These are phyloP conservation scores for Tieghemiomyces parasiticus DNA, from an alignment of 192 early-diverging fungal species.

Conservation along the genomic window DNA sequence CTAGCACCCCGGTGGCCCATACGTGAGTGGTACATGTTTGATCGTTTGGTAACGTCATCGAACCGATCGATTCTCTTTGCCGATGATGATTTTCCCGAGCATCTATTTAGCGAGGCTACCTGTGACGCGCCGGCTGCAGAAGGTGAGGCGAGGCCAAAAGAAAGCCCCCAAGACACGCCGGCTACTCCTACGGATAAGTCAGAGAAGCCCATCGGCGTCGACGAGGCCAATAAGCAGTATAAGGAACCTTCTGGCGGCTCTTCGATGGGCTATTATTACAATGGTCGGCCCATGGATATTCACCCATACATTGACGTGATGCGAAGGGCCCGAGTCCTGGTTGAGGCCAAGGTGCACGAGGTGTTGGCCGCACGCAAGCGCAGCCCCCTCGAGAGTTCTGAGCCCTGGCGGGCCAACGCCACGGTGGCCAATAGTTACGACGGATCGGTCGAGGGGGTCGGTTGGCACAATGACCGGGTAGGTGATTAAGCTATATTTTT, in stretches of 20 bases:
- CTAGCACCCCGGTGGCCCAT: constrained; percentile 1
- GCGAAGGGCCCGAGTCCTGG: background rate
- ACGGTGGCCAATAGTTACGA: constrained; percentile 6
- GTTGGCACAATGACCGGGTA: constrained; percentile 11
- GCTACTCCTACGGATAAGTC: background rate
- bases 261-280: background rate
- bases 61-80: background rate
- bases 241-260: background rate
- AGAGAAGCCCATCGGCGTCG: background rate
- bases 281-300: background rate
- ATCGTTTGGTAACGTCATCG: constrained; percentile 6
- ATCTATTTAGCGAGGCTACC: background rate
- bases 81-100: background rate
- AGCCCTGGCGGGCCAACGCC: background rate
- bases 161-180: background rate
- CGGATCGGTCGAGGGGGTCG: constrained; percentile 6
- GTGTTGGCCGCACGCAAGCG: background rate
- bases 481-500: too few species aligned
- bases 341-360: constrained; percentile 10
- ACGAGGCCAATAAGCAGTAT: background rate
- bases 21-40: constrained; percentile 7
- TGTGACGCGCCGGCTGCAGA: background rate
- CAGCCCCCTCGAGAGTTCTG: background rate
- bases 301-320: background rate
- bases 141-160: background rate